phyloP scores from a whole-genome alignment of 371 early-diverging fungal species.

The Apophysomyces trapeziformis region DNA sequence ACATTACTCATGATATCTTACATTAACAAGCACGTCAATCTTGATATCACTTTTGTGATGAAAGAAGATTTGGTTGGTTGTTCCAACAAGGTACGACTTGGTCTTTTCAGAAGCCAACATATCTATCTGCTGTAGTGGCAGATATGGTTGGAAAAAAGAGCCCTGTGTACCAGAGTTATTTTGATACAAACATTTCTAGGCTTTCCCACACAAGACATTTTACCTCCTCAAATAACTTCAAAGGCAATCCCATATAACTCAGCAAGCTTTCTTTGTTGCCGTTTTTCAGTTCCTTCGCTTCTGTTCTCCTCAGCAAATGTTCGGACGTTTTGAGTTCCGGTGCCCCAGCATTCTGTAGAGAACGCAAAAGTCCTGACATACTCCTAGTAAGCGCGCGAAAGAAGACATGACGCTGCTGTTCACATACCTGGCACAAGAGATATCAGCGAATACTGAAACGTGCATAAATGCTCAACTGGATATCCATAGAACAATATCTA shows the following conservation, averaged over 20 bases:
- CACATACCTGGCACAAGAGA: conserved; percentile 67
- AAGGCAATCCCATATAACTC: conserved; percentile 68
- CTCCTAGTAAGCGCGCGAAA: neutral
- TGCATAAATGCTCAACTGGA: conserved; percentile 78
- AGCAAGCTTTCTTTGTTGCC: conserved; percentile 55
- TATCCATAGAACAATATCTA: conserved; percentile 84
- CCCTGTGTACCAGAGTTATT: conserved; percentile 47
- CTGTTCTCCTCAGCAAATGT: conserved; percentile 25
- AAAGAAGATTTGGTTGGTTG: conserved; percentile 80
- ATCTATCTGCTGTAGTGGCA: conserved; percentile 87
- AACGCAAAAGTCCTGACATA: conserved; percentile 51
- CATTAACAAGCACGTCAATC: conserved; percentile 81
- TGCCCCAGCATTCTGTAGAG: conserved; percentile 68
- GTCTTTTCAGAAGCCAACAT: conserved; percentile 71
- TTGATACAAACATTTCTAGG: neutral
- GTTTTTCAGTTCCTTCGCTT: conserved; percentile 36
- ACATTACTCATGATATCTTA: conserved; percentile 30
- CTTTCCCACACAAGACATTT: neutral
- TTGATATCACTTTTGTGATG: conserved; percentile 70
- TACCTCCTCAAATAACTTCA: conserved; percentile 76
- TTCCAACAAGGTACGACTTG: conserved; percentile 74
- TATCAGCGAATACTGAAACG: conserved; percentile 80
- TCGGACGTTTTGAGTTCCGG: conserved; percentile 53
- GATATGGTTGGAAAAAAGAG: conserved; percentile 82
- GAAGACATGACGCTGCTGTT: neutral